Percentiles rank a stretch among this genome's conserved stretches.
phyloP scores from a whole-genome alignment of 257 asterid genomes.

The Handroanthus guayacan region DNA sequence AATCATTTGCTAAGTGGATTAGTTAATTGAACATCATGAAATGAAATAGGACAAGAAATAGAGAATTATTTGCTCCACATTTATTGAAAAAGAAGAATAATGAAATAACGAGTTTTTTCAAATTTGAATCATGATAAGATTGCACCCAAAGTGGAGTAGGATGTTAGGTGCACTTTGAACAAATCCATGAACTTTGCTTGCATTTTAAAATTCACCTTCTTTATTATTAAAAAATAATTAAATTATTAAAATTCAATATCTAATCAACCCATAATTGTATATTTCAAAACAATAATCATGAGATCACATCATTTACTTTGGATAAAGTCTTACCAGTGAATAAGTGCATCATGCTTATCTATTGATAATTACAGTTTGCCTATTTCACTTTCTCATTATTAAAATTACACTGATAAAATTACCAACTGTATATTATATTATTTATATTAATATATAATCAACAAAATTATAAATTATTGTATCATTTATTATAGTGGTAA shows the following conservation, averaged over 20 bases:
- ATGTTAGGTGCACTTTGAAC: conserved; percentile 35
- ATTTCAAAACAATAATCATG: not conserved
- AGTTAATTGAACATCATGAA: too few relatives aligned
- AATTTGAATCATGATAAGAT: not conserved
- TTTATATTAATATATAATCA: too few relatives aligned
- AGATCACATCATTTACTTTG: not conserved
- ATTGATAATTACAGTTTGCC: not conserved
- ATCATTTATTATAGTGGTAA: too few relatives aligned
- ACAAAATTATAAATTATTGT: too few relatives aligned
- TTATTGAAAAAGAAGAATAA: not conserved
- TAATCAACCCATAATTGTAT: not conserved
- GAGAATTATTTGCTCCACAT: not conserved
- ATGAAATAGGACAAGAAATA: not conserved
- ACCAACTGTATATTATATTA: too few relatives aligned
- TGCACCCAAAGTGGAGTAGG: conserved; percentile 9
- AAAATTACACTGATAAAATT: not conserved
- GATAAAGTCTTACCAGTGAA: not conserved
- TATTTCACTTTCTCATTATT: not conserved
- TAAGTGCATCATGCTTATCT: not conserved
- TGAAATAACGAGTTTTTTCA: too few relatives aligned
- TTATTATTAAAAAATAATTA: not conserved
- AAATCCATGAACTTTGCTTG: conserved; percentile 37
- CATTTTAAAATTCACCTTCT: not conserved
- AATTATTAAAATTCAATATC: not conserved
- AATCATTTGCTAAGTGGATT: too few relatives aligned